Evolutionary conservation across 768 basidiomycete genomes (phyloP).

Genomic region (Trametes punicea): DNA sequence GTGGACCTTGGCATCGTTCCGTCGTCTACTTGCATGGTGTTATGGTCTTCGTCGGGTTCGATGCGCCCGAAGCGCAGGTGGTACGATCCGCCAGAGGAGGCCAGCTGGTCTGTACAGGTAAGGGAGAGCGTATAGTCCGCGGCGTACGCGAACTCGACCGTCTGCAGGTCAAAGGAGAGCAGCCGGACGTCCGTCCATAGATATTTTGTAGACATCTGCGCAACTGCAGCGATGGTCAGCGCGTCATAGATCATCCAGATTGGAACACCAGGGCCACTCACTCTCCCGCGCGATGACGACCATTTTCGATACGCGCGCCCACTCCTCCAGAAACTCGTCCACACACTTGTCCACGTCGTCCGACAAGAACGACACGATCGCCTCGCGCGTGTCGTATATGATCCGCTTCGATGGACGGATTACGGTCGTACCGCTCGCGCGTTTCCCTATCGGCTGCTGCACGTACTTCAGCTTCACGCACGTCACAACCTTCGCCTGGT

Average conservation of each 20-base stretch:
- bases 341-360: constrained; percentile 87
- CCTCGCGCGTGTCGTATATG: constrained; percentile 85
- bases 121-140: constrained; percentile 74
- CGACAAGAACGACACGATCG: constrained; percentile 85
- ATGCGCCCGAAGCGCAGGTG: constrained; percentile 68
- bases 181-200: constrained; percentile 76
- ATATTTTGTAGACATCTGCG: constrained; percentile 73
- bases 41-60: constrained; percentile 21
- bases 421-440: constrained; percentile 51
- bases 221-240: constrained; percentile 47
- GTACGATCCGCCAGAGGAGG: constrained; percentile 65
- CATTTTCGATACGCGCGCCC: constrained; percentile 91
- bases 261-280: constrained; percentile 29
- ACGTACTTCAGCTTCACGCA: constrained; percentile 90
- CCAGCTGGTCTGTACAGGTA: constrained; percentile 73
- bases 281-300: constrained; percentile 90
- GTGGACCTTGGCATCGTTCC: constrained; percentile 19
- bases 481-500: constrained; percentile 77
- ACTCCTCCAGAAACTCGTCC: constrained; percentile 87
- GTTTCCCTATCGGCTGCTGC: constrained; percentile 78
- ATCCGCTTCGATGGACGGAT: constrained; percentile 86
- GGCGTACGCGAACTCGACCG: constrained; percentile 86
- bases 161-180: constrained; percentile 87
- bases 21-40: constrained; percentile 21
- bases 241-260: not conserved